These are phyloP conservation scores for Trichophyton schoenleinii DNA, from an alignment of 2,329 filamentous ascomycete species.

Conservation along the genomic window DNA sequence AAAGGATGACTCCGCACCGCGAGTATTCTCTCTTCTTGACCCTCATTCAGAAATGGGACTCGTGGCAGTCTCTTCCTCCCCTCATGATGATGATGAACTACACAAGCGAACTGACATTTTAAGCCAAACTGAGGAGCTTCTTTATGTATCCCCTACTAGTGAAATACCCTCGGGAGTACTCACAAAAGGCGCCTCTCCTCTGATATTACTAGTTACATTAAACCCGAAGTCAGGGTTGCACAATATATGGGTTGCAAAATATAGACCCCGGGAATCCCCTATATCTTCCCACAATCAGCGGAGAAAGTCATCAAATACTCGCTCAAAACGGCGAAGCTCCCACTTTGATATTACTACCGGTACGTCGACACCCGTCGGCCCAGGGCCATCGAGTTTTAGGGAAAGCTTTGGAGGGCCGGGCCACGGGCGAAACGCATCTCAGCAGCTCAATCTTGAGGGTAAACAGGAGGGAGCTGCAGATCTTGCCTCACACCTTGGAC, in stretches of 20 bases:
- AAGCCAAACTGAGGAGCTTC: constrained; percentile 64
- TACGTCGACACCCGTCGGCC: constrained; percentile 57
- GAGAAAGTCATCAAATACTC: constrained; percentile 42
- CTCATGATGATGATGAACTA: constrained; percentile 20
- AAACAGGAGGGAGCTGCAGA: constrained; percentile 43
- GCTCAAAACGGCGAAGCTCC: constrained; percentile 55
- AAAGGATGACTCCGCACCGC: constrained; percentile 42
- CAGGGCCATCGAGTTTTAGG: constrained; percentile 50
- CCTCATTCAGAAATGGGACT: constrained; percentile 76
- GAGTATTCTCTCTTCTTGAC: constrained; percentile 72
- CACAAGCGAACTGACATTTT: constrained; percentile 44
- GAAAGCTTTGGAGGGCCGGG: constrained; percentile 59
- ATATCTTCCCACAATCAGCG: constrained; percentile 22
- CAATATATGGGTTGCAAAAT: constrained; percentile 73
- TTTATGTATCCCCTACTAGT: constrained; percentile 66
- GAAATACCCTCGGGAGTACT: constrained; percentile 18
- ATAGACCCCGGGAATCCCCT: constrained; percentile 53
- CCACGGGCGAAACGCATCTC: constrained; percentile 32
- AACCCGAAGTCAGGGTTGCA: constrained; percentile 66
- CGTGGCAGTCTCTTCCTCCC: constrained; percentile 48
- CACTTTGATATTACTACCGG: constrained; percentile 55
- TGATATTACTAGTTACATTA: constrained; percentile 67
- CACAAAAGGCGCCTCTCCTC: constrained; percentile 33
- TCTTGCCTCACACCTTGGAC: constrained; percentile 58
- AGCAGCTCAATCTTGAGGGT: constrained; percentile 36